Conservation (phyloP, 805 yeast genomes). For the Schwanniomyces vanrijiae region DNA sequence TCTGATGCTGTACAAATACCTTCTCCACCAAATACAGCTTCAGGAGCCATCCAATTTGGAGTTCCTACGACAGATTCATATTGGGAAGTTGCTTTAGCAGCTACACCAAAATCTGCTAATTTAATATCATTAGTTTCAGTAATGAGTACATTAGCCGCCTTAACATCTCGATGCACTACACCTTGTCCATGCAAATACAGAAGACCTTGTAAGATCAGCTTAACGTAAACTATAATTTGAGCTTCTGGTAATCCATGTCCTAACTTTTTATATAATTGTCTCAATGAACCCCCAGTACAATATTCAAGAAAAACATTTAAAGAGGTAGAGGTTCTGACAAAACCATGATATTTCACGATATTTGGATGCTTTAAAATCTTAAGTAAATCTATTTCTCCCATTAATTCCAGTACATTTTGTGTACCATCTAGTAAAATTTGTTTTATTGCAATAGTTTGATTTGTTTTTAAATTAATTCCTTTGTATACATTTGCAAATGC, state of each 20-base stretch:
- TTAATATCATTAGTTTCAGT: conserved; percentile 69
- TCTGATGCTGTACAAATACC: conserved; percentile 90
- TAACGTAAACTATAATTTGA: conserved; percentile 48
- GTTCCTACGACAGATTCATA: conserved; percentile 69
- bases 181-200: conserved; percentile 67
- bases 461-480: conserved; percentile 66
- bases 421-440: conserved; percentile 62
- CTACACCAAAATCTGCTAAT: conserved; percentile 95
- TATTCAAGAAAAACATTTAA: conserved; percentile 65
- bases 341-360: conserved; percentile 69
- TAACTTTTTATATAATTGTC: conserved; percentile 47
- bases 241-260: conserved; percentile 57
- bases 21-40: conserved; percentile 73
- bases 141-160: conserved; percentile 85
- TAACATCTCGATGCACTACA: conserved; percentile 83
- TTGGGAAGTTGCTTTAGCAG: conserved; percentile 53
- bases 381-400: conserved; percentile 69
- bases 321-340: conserved; percentile 51
- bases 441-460: conserved; percentile 75
- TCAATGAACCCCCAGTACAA: conserved; percentile 62
- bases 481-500: conserved; percentile 87
- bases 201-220: conserved; percentile 61
- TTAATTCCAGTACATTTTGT: conserved; percentile 44
- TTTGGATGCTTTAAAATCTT: conserved; percentile 65
- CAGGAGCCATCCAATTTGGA: conserved; percentile 99